Evolutionary conservation across 2,329 filamentous ascomycete species (phyloP).

Genomic region (Alternaria infectoria): DNA sequence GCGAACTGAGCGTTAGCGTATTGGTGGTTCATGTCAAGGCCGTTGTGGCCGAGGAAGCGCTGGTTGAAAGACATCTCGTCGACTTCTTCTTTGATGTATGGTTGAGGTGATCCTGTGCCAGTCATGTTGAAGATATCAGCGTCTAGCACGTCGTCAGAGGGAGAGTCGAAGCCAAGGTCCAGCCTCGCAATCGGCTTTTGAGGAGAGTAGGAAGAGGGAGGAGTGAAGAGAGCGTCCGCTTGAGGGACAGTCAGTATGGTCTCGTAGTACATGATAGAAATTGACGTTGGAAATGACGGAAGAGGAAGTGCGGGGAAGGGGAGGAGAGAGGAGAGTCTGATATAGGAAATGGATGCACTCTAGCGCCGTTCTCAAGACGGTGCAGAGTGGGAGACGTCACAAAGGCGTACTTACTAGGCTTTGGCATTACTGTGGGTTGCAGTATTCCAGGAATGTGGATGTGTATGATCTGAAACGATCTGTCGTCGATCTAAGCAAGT

Average conservation of each 20-base stretch:
- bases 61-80: constrained; percentile 66
- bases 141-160: constrained; percentile 52
- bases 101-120: constrained; percentile 61
- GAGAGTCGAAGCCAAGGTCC: constrained; percentile 46
- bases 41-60: constrained; percentile 57
- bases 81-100: constrained; percentile 73
- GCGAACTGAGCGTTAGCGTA: constrained; percentile 56
- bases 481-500: constrained; percentile 44
- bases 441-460: constrained; percentile 45
- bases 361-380: constrained; percentile 42
- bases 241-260: constrained; percentile 48
- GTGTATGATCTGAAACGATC: constrained; percentile 48
- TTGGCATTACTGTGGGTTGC: constrained; percentile 50
- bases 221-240: constrained; percentile 52
- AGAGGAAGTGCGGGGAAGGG: constrained; percentile 9
- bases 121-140: constrained; percentile 59
- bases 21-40: constrained; percentile 61
- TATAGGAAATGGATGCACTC: constrained; percentile 32
- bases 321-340: constrained; percentile 14
- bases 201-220: constrained; percentile 50
- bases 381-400: constrained; percentile 36
- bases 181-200: constrained; percentile 47
- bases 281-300: constrained; percentile 21
- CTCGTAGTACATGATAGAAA: constrained; percentile 43
- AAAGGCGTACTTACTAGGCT: constrained; percentile 48